Percentiles rank a stretch among this genome's conserved stretches.
Conservation (phyloP, 2,329 filamentous ascomycete genomes). For the Fusarium buharicum region DNA sequence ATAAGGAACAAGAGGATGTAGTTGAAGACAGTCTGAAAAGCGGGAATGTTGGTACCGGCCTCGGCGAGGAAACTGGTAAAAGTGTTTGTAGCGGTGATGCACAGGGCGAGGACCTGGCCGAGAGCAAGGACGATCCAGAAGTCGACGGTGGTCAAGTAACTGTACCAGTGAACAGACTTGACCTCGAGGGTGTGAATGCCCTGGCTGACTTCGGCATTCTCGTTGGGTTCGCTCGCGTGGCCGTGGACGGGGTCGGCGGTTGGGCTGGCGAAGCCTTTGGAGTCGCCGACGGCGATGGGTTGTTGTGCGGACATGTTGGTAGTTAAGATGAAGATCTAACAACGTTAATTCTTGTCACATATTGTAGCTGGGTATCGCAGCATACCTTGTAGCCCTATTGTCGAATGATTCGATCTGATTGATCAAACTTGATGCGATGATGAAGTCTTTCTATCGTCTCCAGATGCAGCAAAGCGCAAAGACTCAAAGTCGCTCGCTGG, state of each 20-base stretch:
- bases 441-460: slow-evolving; percentile 67
- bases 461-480: slow-evolving; percentile 69
- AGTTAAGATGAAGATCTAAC: slow-evolving; percentile 8
- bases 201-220: slow-evolving; percentile 56
- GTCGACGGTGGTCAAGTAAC: slow-evolving; percentile 83
- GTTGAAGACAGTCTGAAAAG: slow-evolving; percentile 96
- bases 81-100: slow-evolving; percentile 93
- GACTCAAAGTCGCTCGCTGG: slow-evolving; percentile 72
- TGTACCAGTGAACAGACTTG: slow-evolving; percentile 67
- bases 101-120: slow-evolving; percentile 86
- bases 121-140: slow-evolving; percentile 87
- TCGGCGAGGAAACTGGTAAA: slow-evolving; percentile 79
- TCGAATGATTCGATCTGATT: not conserved
- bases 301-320: slow-evolving; percentile 28
- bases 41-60: slow-evolving; percentile 81
- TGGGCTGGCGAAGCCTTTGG: slow-evolving; percentile 38
- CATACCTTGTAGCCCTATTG: slow-evolving; percentile 33
- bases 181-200: slow-evolving; percentile 67
- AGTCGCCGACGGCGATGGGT: slow-evolving; percentile 29
- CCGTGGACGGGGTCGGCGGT: slow-evolving; percentile 27
- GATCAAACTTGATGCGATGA: not conserved
- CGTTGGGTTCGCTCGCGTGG: slow-evolving; percentile 12
- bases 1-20: slow-evolving; percentile 85
- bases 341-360: slow-evolving; percentile 4
- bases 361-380: not conserved